Evolutionary conservation across 192 early-diverging fungal species (phyloP), one percentile per base, ranked within the genome.

Genomic region (Mortierella claussenii): DNA sequence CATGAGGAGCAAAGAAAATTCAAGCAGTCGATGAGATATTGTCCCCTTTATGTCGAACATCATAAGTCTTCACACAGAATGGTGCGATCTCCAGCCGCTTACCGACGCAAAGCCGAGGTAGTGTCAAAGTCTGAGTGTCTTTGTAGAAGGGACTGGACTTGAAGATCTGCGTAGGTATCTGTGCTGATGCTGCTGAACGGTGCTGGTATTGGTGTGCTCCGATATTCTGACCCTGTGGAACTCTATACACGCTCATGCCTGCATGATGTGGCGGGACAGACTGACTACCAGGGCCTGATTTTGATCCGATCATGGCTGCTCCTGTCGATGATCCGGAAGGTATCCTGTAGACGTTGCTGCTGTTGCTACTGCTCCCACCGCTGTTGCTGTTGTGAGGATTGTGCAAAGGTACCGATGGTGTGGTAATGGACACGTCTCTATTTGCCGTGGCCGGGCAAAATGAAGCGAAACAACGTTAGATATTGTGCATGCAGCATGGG

Each of bases 141-240:
- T 50, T 60, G 40, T 65, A 76, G 30, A 76, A 76, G 32, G 73
- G 73, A 30, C 73, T 76, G 8, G 73, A 62, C 44, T 76, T 76
- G 47, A 67, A 76, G 12, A 50, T 42, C 26, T 62, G 52, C 11
- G 60, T 31, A 15, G 48, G 30, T 47, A 42, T 33, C n/a, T 59
- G 42, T 3, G 47, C 12, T 31, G 62, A 48, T 47, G 31, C 23
- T 60, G 56, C 5, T 45, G 26, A 18, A n/a, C 13, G 37, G 13
- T 40, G 37, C 37, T 40, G 33, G 3, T 28, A 33, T 24, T 36
- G 54, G 18, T 55, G 54, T 40, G n/a, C 18, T 24, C 12, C 3
- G 17, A 53, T 49, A 24, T 49, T 20, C 12, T 20, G 27, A 26
- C 6, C 4, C 5, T 27, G 17, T 43, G 18, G 55, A 17, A 0